Evolutionary conservation across 768 basidiomycete species (phyloP), one percentile per base, ranked within the genome.

Genomic region (Trichaptum fuscoviolaceum): DNA sequence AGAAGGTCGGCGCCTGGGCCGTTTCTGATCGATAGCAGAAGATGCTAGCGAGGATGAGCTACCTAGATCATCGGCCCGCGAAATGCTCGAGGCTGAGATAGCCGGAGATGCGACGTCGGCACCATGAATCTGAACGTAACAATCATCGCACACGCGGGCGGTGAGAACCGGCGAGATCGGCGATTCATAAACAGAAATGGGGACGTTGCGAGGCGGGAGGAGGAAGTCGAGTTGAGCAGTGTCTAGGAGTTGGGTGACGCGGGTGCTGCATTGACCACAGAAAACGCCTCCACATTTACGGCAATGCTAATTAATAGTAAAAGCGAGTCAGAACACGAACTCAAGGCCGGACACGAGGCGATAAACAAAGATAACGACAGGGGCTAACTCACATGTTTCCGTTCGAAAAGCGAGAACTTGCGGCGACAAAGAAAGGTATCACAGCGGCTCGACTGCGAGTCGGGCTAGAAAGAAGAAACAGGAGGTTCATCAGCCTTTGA

Each of bases 221-320:
- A 91, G 77, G 75, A 93, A 92, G 63, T 79, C 73, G 57, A 93
- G 86, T 64, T 82, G 82, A 9, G 90, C 84, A n/a, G 89, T 84
- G 73, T 93, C 92, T 64, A 93, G 83, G 4, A 93, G 85, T 15
- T 83, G 78, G 0, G 88, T 91, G 7, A 80, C 72, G 65, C 83
- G 83, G 7, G 83, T 77, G 0, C 87, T 83, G 74, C 92, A 93
- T 7, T 82, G 75, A 62, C 75, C 75, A 77, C 92, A 93, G 74
- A 87, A 92, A 34, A 93, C 78, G 68, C 90, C 90, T 63, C 92
- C 92, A 70, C 92, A 93, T 74, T 92, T 93, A 74, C 92, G 85
- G 76, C 92, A 93, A 68, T 93, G 92, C 88, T 90, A 73, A 57
- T 65, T n/a, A 57, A 60, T 26, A 57, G 20, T 57, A 34, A 7